Conservation (phyloP, 1,284 basidiomycete species). For the Kalmanozyma brasiliensis region DNA sequence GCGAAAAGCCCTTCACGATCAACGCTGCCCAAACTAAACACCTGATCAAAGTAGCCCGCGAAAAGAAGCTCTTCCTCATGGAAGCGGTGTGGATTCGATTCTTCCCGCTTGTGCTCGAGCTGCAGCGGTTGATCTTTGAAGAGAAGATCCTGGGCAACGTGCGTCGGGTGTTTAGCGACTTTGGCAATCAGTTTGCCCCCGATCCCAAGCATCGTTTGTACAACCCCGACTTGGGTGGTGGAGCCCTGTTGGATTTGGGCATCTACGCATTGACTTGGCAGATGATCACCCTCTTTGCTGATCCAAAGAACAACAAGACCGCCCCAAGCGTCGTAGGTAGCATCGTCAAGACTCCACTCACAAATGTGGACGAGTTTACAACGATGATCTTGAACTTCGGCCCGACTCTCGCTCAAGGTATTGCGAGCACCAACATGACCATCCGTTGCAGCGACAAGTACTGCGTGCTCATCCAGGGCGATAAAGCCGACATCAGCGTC, state of each 20-base stretch:
- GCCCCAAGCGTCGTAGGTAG: slow-evolving; percentile 70
- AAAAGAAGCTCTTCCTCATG: slow-evolving; percentile 59
- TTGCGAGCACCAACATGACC: slow-evolving; percentile 44
- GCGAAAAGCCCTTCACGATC: slow-evolving; percentile 70
- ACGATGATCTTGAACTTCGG: slow-evolving; percentile 80
- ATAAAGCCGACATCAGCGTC: slow-evolving; percentile 71
- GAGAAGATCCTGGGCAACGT: slow-evolving; percentile 50
- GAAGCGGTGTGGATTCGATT: slow-evolving; percentile 61
- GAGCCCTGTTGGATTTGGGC: slow-evolving; percentile 79
- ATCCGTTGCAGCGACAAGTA: slow-evolving; percentile 17
- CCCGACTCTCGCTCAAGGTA: slow-evolving; percentile 64
- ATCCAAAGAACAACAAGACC: slow-evolving; percentile 71
- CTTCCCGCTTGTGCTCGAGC: slow-evolving; percentile 52
- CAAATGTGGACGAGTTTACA: slow-evolving; percentile 82
- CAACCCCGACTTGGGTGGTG: slow-evolving; percentile 83
- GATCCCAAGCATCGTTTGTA: slow-evolving; percentile 79
- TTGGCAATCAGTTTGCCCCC: slow-evolving; percentile 37
- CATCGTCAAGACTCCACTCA: slow-evolving; percentile 79
- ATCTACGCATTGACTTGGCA: slow-evolving; percentile 66
- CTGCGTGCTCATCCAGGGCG: slow-evolving; percentile 49
- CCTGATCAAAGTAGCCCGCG: slow-evolving; percentile 77
- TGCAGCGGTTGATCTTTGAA: slow-evolving; percentile 48
- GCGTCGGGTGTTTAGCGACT: slow-evolving; percentile 44
- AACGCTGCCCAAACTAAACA: slow-evolving; percentile 71
- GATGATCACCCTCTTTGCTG: slow-evolving; percentile 46